Percentiles rank a stretch among this genome's conserved stretches.
Evolutionary conservation across 805 yeast genomes (phyloP).

Genomic region (Candida insectorum): DNA sequence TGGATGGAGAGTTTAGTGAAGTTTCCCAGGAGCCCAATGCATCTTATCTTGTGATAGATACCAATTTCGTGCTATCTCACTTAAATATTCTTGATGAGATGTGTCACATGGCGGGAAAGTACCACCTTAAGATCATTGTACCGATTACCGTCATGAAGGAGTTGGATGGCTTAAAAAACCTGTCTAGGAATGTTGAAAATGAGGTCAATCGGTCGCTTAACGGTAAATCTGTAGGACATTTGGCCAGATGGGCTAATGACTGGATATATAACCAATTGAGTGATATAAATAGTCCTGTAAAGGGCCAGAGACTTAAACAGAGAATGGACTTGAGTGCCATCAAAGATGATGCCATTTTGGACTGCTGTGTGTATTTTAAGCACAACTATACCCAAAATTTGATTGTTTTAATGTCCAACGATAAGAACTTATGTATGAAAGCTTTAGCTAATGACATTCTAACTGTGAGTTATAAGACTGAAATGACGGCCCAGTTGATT

Average conservation of each 20-base stretch:
- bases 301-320: constrained; percentile 65
- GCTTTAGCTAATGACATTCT: constrained; percentile 65
- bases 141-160: constrained; percentile 73
- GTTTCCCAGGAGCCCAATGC: constrained; percentile 17
- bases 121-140: constrained; percentile 52
- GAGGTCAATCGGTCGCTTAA: constrained; percentile 11
- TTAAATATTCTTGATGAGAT: constrained; percentile 55
- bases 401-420: constrained; percentile 73
- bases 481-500: constrained; percentile 44
- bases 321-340: constrained; percentile 39
- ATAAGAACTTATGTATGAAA: constrained; percentile 75
- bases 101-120: constrained; percentile 33
- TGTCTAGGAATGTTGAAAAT: constrained; percentile 17
- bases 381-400: constrained; percentile 26
- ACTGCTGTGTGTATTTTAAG: constrained; percentile 71
- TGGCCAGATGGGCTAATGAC: constrained; percentile 70
- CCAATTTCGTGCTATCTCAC: constrained; percentile 78
- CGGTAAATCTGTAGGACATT: constrained; percentile 42
- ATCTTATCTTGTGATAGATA: constrained; percentile 65
- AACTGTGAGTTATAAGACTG: constrained; percentile 54
- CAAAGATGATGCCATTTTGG: constrained; percentile 82
- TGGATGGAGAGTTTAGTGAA: constrained; percentile 16
- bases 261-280: constrained; percentile 73
- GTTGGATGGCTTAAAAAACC: constrained; percentile 75
- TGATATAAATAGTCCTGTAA: constrained; percentile 43